These are phyloP conservation scores for Saturnispora dispora DNA, from an alignment of 805 yeast genomes.

Conservation along the genomic window DNA sequence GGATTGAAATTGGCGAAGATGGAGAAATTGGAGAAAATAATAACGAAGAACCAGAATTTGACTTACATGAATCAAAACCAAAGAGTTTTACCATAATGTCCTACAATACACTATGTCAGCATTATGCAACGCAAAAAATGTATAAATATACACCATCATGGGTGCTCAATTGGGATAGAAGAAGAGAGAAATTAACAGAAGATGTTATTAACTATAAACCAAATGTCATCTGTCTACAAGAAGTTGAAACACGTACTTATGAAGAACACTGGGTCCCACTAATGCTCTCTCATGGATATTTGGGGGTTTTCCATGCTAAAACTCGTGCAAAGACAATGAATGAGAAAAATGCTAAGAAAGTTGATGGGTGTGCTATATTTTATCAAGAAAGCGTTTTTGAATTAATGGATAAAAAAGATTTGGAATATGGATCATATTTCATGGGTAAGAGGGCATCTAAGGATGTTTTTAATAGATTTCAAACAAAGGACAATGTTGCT, in stretches of 20 bases:
- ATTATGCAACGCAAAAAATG: slow-evolving; percentile 86
- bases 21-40: slow-evolving; percentile 41
- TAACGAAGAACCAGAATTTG: slow-evolving; percentile 18
- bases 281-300: slow-evolving; percentile 66
- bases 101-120: slow-evolving; percentile 90
- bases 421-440: slow-evolving; percentile 79
- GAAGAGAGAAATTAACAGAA: slow-evolving; percentile 65
- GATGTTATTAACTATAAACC: slow-evolving; percentile 59
- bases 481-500: slow-evolving; percentile 93
- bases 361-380: slow-evolving; percentile 98
- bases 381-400: slow-evolving; percentile 62
- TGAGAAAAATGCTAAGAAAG: slow-evolving; percentile 72
- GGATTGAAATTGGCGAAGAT: slow-evolving; percentile 73
- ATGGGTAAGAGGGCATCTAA: slow-evolving; percentile 79
- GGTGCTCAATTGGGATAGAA: slow-evolving; percentile 92
- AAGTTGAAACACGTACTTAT: slow-evolving; percentile 80
- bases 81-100: slow-evolving; percentile 67
- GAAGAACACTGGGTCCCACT: slow-evolving; percentile 82
- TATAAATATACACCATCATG: slow-evolving; percentile 94
- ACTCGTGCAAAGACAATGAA: slow-evolving; percentile 88
- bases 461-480: slow-evolving; percentile 91
- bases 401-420: slow-evolving; percentile 56
- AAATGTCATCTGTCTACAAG: slow-evolving; percentile 88
- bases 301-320: slow-evolving; percentile 75
- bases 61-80: slow-evolving; percentile 23